Conservation (phyloP, 202 grass and related monocot species). For the Schoenoplectus triqueter region DNA sequence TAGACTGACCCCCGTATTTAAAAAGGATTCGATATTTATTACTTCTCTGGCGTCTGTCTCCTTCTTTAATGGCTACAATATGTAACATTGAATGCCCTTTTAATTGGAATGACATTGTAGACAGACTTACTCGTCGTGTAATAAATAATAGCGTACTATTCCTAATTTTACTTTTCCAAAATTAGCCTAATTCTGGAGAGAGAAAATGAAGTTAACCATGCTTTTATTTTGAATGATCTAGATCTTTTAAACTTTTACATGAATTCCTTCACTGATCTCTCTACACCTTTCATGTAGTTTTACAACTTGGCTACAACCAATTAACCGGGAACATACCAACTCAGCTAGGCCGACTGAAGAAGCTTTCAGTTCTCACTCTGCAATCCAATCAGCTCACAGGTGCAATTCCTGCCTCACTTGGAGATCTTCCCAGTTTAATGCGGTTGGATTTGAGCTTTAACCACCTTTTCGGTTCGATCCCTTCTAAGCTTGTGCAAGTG, state of each 20-base stretch:
- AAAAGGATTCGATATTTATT: constrained; percentile 25
- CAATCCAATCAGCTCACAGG: constrained; percentile 87
- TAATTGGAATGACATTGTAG: not conserved
- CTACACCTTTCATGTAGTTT: constrained; percentile 48
- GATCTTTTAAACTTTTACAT: not conserved
- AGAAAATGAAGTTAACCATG: not conserved
- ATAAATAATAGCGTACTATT: not conserved
- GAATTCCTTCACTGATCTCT: not conserved
- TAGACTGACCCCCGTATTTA: constrained; percentile 19
- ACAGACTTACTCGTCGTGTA: not conserved
- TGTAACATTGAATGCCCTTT: constrained; percentile 28
- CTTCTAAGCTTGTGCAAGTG: constrained; percentile 58
- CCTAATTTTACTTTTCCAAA: too few relatives aligned
- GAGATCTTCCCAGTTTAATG: constrained; percentile 58
- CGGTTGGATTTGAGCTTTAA: constrained; percentile 94
- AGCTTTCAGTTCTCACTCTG: constrained; percentile 76
- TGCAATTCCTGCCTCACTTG: constrained; percentile 83
- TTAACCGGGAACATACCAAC: constrained; percentile 79
- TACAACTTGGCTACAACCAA: constrained; percentile 90
- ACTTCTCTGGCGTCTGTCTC: not conserved
- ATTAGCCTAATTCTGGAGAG: not conserved
- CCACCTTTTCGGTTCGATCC: constrained; percentile 77
- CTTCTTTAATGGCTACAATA: not conserved
- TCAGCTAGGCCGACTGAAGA: constrained; percentile 70
- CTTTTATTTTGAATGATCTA: not conserved